Evolutionary conservation across 1,284 basidiomycete species (phyloP).

Genomic region (Peniophora sp.): DNA sequence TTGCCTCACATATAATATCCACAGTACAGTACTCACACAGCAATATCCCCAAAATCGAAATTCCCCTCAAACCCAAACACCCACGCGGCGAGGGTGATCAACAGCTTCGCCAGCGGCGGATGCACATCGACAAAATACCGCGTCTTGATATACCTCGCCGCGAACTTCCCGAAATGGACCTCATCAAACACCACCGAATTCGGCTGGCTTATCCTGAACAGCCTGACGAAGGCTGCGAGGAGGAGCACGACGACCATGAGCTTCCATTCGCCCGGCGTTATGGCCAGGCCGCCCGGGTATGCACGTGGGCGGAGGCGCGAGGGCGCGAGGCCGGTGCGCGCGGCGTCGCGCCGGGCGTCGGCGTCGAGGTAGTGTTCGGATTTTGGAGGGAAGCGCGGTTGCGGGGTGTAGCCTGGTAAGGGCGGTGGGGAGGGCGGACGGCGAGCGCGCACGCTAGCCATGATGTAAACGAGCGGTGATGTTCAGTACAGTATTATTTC

Average conservation of each 20-base stretch:
- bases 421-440: slow-evolving; percentile 58
- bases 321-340: background rate
- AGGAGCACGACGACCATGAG: slow-evolving; percentile 56
- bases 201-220: slow-evolving; percentile 76
- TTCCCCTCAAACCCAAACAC: slow-evolving; percentile 88
- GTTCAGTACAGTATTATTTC: background rate
- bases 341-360: slow-evolving; percentile 46
- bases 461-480: slow-evolving; percentile 7
- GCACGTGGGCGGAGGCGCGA: slow-evolving; percentile 15
- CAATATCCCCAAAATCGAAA: slow-evolving; percentile 97
- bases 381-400: slow-evolving; percentile 39
- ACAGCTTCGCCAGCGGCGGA: slow-evolving; percentile 91
- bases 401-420: slow-evolving; percentile 26
- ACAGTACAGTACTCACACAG: slow-evolving; percentile 55
- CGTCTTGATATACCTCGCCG: slow-evolving; percentile 85
- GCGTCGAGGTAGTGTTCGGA: slow-evolving; percentile 47
- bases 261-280: slow-evolving; percentile 68
- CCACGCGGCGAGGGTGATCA: slow-evolving; percentile 88
- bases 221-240: slow-evolving; percentile 64
- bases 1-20: slow-evolving; percentile 6
- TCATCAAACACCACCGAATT: slow-evolving; percentile 95
- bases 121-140: slow-evolving; percentile 96
- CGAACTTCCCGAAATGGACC: slow-evolving; percentile 95
- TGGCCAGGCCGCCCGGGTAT: slow-evolving; percentile 54
- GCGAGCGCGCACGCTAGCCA: slow-evolving; percentile 41